Conservation (phyloP, 2,329 filamentous ascomycete genomes). For the Beauveria sp. region DNA sequence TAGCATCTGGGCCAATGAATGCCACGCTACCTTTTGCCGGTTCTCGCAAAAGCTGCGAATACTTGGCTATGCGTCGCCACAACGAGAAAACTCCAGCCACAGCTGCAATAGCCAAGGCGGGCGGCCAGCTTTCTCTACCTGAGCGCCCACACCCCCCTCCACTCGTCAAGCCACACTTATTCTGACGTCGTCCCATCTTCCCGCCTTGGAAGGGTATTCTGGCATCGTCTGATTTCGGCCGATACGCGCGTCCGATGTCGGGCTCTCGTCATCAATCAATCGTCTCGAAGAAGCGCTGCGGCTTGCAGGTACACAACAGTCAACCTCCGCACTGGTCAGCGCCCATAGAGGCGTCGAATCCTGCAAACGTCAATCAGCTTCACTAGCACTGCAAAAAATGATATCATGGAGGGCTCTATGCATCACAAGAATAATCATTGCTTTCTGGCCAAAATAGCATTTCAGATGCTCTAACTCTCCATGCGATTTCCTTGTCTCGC, state of each 20-base stretch:
- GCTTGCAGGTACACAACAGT: not conserved
- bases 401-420: not conserved
- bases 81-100: not conserved
- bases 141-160: not conserved
- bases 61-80: not conserved
- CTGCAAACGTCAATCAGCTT: not conserved
- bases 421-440: not conserved
- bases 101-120: not conserved
- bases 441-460: not conserved
- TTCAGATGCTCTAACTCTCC: not conserved
- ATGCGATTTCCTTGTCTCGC: not conserved
- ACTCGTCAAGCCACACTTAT: conserved; percentile 8
- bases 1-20: not conserved
- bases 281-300: not conserved
- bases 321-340: not conserved
- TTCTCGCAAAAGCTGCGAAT: too few relatives aligned
- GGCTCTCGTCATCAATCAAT: not conserved
- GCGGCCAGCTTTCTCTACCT: not conserved
- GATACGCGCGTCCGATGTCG: not conserved
- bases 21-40: not conserved
- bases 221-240: not conserved
- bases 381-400: not conserved
- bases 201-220: not conserved
- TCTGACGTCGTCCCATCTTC: conserved; percentile 7
- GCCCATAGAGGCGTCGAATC: not conserved